Base-by-base conservation (phyloP, 2,329 filamentous ascomycete species). In the Aspergillus brunneoviolaceus region DNA sequence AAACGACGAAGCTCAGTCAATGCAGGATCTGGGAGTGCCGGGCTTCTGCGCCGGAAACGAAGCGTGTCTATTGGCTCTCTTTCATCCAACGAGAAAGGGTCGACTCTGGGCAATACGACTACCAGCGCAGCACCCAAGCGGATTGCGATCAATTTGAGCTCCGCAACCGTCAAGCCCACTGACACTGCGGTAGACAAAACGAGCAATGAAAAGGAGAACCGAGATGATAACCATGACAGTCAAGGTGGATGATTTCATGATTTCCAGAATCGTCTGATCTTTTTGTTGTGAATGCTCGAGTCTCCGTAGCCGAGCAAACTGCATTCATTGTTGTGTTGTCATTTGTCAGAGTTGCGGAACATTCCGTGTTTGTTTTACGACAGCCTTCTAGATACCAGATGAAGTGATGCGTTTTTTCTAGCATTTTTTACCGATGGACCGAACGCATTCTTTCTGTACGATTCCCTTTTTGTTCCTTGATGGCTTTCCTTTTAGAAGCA, bases 1-100 rank as follows among this genome's bases (percentile, higher is more conserved):
- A 81, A 81, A 65, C 74, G 80, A 55, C 74, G 80, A 60, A 80
- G 77, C 60, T 81, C 78, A 12, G 77, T 71, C 12, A 72, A 71
- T 35, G 70, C 74, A 52, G 75, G 73, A 52, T 69, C 72, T 5
- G 67, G 67, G 25, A 72, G 72, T 51, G 68, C 72, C 14, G 72
- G 73, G 9, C 63, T 70, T 11, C 39, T 77, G 27, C 67, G 72
- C 49, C 69, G 71, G 49, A 76, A 74, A 57, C 73, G 72, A 60
- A 72, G 67, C 39, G 57, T 73, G 25, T 72, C 74, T 2, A 67
- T 70, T 27, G 69, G 69, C 3, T 67, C 70, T 9, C 57, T 68
- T 16, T 63, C 63, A 2, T 55, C 65, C 16, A 49, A 60, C n/a
- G 74, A 73, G 1, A 75, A 73, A 53, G 67, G 66, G 29, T 47